Conservation (phyloP, 2,329 filamentous ascomycete genomes). For the Fusarium sp. region DNA sequence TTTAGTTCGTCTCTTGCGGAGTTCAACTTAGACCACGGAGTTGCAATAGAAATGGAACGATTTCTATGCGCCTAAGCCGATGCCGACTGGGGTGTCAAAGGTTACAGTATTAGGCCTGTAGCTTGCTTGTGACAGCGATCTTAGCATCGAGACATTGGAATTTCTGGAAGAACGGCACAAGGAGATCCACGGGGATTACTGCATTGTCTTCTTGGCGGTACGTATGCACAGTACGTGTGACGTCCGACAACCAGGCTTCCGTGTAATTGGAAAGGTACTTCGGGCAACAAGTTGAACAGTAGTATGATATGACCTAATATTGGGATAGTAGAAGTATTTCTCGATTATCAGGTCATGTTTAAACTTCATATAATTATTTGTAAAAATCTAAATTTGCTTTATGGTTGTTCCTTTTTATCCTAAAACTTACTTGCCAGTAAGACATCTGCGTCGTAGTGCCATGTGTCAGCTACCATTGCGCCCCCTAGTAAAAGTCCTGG, state of each 20-base stretch:
- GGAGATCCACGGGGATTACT: conserved; percentile 22
- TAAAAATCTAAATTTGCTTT: not conserved
- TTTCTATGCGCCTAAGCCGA: conserved; percentile 12
- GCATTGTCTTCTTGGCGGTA: conserved; percentile 22
- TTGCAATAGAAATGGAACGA: conserved; percentile 4
- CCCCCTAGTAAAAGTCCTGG: not conserved
- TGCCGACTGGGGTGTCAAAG: not conserved
- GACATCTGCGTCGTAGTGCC: conserved; percentile 30
- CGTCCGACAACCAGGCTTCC: not conserved
- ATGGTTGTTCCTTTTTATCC: not conserved
- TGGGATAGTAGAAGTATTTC: not conserved
- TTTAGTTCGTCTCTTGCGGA: not conserved
- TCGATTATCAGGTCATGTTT: not conserved
- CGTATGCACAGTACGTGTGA: conserved; percentile 6
- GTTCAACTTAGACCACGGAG: not conserved
- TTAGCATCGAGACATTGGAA: conserved; percentile 8
- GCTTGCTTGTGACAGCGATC: conserved; percentile 8
- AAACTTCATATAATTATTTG: not conserved
- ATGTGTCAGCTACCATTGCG: conserved; percentile 9
- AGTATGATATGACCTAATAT: not conserved
- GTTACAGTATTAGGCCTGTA: not conserved
- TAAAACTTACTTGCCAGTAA: not conserved
- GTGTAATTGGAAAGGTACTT: not conserved
- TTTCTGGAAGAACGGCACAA: conserved; percentile 32
- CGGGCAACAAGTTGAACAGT: not conserved